Evolutionary conservation across 2,329 filamentous ascomycete genomes (phyloP).

Genomic region (Curvularia sp.): DNA sequence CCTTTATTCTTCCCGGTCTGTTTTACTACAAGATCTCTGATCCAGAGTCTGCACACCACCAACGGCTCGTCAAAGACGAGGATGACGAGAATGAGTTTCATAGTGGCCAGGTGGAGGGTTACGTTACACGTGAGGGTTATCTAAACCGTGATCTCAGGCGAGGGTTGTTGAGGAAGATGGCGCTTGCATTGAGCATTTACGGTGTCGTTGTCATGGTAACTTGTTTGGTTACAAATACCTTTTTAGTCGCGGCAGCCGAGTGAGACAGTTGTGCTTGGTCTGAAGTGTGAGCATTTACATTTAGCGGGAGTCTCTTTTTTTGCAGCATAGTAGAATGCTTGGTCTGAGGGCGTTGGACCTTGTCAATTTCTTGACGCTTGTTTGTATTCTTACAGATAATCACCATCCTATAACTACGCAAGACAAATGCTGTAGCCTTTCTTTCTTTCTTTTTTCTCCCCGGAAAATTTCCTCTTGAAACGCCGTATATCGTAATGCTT

Average conservation of each 20-base stretch:
- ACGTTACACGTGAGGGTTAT: constrained; percentile 54
- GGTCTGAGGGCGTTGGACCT: not conserved
- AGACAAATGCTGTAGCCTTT: not conserved
- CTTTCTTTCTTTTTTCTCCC: not conserved
- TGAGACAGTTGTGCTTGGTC: constrained; percentile 41
- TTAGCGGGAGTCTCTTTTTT: constrained; percentile 13
- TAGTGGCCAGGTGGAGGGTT: constrained; percentile 60
- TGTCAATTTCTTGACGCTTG: not conserved
- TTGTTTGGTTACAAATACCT: constrained; percentile 84
- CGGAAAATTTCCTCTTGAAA: not conserved
- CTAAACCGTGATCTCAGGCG: constrained; percentile 69
- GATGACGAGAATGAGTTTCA: constrained; percentile 77
- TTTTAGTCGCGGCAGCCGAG: constrained; percentile 71
- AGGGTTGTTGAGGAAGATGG: constrained; percentile 71
- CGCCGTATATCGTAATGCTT: not conserved
- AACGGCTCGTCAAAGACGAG: constrained; percentile 86
- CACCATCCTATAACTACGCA: not conserved
- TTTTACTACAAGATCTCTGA: constrained; percentile 99
- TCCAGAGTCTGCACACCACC: constrained; percentile 85
- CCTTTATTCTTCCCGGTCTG: constrained; percentile 92
- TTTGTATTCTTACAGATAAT: constrained; percentile 1
- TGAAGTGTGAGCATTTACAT: constrained; percentile 2
- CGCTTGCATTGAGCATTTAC: constrained; percentile 80
- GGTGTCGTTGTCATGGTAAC: constrained; percentile 88
- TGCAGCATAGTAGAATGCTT: not conserved